Evolutionary conservation across 768 basidiomycete genomes (phyloP).

Genomic region (Panaeolus cyanescens): DNA sequence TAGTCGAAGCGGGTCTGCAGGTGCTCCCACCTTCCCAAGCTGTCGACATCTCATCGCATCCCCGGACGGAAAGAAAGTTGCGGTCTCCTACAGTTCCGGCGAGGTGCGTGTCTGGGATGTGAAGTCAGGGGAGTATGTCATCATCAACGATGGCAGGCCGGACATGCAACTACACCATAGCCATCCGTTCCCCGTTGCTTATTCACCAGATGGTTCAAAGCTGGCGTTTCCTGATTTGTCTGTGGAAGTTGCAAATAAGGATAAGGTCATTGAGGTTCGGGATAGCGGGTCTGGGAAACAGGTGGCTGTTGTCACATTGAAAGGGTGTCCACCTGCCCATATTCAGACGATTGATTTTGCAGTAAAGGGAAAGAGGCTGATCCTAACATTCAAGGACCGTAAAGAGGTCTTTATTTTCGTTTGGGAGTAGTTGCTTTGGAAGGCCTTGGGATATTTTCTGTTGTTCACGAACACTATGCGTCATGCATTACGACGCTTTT

Average conservation of each 20-base stretch:
- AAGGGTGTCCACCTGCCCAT: neutral
- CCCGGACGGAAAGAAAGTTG: conserved; percentile 5
- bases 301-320: neutral
- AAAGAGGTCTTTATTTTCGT: neutral
- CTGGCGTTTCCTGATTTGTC: neutral
- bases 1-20: neutral
- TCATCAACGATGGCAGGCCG: neutral
- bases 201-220: neutral
- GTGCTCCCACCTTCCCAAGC: neutral
- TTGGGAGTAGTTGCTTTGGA: neutral
- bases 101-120: conserved; percentile 5
- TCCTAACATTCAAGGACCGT: neutral
- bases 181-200: neutral
- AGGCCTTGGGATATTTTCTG: no score
- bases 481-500: no score
- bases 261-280: neutral
- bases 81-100: conserved; percentile 3
- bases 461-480: no score
- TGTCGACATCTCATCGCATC: conserved; percentile 1
- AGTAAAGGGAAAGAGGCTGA: neutral
- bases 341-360: neutral
- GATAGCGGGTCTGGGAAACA: neutral
- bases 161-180: neutral
- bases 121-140: neutral
- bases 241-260: neutral